A percentile compares a stretch with the other conserved stretches of the same genome.
Conservation (phyloP, 495 filamentous ascomycete genomes). For the Xylaria bambusicola region DNA sequence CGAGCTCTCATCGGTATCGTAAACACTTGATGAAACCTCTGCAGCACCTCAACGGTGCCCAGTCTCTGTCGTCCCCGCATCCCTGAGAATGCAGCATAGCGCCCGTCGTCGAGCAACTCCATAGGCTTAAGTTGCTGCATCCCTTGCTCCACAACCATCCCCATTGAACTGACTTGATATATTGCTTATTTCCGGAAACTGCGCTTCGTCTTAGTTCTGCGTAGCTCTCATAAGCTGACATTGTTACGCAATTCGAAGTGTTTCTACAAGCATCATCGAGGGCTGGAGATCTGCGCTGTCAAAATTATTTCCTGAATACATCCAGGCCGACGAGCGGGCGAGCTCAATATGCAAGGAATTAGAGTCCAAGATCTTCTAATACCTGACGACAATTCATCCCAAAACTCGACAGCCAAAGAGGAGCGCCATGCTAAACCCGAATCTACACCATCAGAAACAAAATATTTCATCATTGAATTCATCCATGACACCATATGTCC, state of each 20-base stretch:
- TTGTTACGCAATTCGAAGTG: neutral
- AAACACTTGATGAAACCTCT: neutral
- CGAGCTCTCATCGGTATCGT: neutral
- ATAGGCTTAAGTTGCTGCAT: slow-evolving; percentile 4
- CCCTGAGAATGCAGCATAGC: slow-evolving; percentile 6
- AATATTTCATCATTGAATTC: slow-evolving; percentile 66
- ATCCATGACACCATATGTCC: slow-evolving; percentile 81
- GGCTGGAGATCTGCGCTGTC: neutral
- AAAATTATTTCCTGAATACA: neutral
- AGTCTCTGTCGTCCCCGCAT: slow-evolving; percentile 9
- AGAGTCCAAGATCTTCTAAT: slow-evolving; percentile 19
- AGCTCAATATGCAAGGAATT: slow-evolving; percentile 15
- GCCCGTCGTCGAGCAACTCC: neutral
- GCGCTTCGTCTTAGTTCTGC: neutral
- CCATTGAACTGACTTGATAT: neutral
- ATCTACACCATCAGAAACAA: slow-evolving; percentile 19
- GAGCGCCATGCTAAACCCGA: neutral
- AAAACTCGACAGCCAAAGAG: neutral
- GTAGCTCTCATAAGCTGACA: neutral
- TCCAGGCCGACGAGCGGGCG: slow-evolving; percentile 1
- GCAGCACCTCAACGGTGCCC: neutral
- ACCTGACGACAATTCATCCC: slow-evolving; percentile 13
- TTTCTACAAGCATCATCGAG: neutral
- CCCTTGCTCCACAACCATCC: slow-evolving; percentile 7
- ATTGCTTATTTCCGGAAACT: neutral